A percentile compares a stretch with the other conserved stretches of the same genome.
phyloP scores from a whole-genome alignment of 805 yeast species.

The Nakazawaea sp. region DNA sequence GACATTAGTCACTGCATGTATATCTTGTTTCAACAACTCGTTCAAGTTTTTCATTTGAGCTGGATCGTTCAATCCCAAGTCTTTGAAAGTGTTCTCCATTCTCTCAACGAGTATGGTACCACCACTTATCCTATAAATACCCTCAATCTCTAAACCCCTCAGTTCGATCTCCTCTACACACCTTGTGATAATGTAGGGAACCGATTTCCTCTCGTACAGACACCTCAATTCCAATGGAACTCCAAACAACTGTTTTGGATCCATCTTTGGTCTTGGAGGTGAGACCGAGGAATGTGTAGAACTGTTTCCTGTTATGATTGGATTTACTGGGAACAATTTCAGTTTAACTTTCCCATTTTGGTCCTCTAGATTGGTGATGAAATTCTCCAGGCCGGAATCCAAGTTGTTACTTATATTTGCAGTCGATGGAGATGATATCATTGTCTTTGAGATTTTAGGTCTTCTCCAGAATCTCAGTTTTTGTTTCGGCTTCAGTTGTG shows the following conservation, averaged over 20 bases:
- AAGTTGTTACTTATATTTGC: neutral
- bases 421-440: constrained; percentile 10
- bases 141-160: constrained; percentile 74
- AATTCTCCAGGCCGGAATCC: constrained; percentile 1
- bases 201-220: constrained; percentile 46
- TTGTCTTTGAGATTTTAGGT: constrained; percentile 10
- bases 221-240: constrained; percentile 61
- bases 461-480: constrained; percentile 26
- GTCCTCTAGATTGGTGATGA: constrained; percentile 5
- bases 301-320: no score
- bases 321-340: constrained; percentile 18
- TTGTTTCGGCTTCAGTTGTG: constrained; percentile 15
- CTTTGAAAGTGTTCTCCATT: constrained; percentile 25
- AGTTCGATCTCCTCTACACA: constrained; percentile 75
- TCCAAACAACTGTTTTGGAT: constrained; percentile 25
- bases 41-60: constrained; percentile 26
- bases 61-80: constrained; percentile 17
- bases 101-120: constrained; percentile 58
- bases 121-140: constrained; percentile 88
- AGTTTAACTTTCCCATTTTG: neutral
- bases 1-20: constrained; percentile 81
- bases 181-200: constrained; percentile 67
- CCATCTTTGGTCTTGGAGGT: constrained; percentile 10
- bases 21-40: constrained; percentile 50
- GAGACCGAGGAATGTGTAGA: constrained; percentile 5